These are phyloP conservation scores for Canavalia ensiformis DNA, from an alignment of 306 rosid species.

Conservation along the genomic window DNA sequence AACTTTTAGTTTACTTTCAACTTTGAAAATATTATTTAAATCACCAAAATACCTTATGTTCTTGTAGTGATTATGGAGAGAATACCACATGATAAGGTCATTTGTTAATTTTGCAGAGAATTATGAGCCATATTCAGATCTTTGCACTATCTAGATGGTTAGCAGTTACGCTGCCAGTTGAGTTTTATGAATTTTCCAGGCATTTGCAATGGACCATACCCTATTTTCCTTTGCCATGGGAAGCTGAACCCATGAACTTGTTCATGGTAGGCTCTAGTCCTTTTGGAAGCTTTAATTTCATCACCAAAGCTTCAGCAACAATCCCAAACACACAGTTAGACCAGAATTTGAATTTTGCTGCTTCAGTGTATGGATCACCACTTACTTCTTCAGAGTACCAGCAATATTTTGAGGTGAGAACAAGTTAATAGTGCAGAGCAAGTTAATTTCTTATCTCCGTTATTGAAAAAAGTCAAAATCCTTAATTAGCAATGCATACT, in stretches of 20 bases:
- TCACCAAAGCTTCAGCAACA: constrained; percentile 52
- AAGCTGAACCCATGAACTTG: constrained; percentile 51
- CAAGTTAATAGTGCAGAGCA: not conserved
- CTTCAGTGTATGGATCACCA: constrained; percentile 75
- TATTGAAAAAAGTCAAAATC: constrained; percentile 13
- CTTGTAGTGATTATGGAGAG: not conserved
- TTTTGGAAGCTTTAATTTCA: constrained; percentile 53
- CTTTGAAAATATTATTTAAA: constrained; percentile 4
- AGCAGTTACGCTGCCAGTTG: constrained; percentile 75
- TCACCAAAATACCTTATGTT: not conserved
- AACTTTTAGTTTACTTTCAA: not conserved
- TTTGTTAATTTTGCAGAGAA: constrained; percentile 75
- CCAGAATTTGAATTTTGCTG: constrained; percentile 50
- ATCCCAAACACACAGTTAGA: constrained; percentile 50
- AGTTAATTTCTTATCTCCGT: constrained; percentile 17
- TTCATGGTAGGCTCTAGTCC: constrained; percentile 62
- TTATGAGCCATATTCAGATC: constrained; percentile 83
- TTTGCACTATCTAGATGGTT: constrained; percentile 89
- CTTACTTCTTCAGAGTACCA: constrained; percentile 82
- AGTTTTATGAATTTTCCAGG: constrained; percentile 77
- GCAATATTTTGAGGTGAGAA: constrained; percentile 78
- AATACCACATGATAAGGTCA: constrained; percentile 41
- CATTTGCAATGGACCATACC: constrained; percentile 88
- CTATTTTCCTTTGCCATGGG: constrained; percentile 82
- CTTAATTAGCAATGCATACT: constrained; percentile 35